Evolutionary conservation across 1,284 basidiomycete genomes (phyloP).

Genomic region (Microbotryum saponariae): DNA sequence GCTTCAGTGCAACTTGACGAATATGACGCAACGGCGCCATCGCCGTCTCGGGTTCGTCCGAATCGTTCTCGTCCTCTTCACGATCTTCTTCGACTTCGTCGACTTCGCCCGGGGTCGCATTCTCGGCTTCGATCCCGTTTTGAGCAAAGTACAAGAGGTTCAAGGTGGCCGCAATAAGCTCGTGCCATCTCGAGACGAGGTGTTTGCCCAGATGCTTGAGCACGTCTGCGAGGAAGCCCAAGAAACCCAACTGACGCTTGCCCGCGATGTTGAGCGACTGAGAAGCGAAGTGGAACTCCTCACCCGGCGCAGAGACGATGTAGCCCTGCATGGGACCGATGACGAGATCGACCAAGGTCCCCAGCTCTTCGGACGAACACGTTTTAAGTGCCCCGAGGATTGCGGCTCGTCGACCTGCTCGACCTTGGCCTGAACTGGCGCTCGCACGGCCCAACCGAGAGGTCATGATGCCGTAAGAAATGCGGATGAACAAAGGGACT

Average conservation of each 20-base stretch:
- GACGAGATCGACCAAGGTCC: conserved; percentile 80
- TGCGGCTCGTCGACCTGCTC: conserved; percentile 65
- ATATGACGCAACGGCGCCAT: conserved; percentile 51
- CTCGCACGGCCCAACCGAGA: conserved; percentile 62
- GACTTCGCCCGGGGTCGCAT: conserved; percentile 37
- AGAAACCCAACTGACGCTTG: conserved; percentile 73
- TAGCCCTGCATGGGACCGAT: conserved; percentile 58
- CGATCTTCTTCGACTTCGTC: conserved; percentile 40
- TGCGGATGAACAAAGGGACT: conserved; percentile 64
- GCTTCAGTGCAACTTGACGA: conserved; percentile 74
- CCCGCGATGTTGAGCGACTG: conserved; percentile 41
- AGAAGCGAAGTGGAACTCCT: conserved; percentile 30
- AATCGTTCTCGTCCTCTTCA: conserved; percentile 44
- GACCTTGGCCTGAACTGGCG: conserved; percentile 49
- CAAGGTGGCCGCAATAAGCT: conserved; percentile 60
- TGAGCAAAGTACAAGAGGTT: conserved; percentile 62
- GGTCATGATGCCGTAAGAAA: conserved; percentile 85
- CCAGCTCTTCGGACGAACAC: conserved; percentile 66
- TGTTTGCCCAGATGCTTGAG: conserved; percentile 69
- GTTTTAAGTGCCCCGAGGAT: conserved; percentile 66
- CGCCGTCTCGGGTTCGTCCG: conserved; percentile 31
- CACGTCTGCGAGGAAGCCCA: conserved; percentile 75
- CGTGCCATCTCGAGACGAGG: conserved; percentile 54
- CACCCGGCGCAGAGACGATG: conserved; percentile 13
- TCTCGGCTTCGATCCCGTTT: conserved; percentile 43